Base-by-base conservation (phyloP, 495 filamentous ascomycete genomes). In the Copromyces sp. region DNA sequence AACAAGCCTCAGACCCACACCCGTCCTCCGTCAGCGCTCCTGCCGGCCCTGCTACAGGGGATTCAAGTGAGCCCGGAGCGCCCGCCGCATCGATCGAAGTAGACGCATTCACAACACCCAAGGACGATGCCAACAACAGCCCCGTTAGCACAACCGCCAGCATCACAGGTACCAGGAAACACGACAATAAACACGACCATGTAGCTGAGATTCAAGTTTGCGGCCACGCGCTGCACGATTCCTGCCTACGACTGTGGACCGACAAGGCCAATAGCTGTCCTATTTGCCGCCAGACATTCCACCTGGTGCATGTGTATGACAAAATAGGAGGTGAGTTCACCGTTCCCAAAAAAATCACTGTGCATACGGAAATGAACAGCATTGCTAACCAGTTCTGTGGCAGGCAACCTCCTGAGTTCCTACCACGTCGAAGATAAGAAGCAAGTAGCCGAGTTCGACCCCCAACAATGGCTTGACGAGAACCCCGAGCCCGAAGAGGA, bases 211-310 rank as follows among this genome's bases (percentile, higher is more conserved):
- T 89, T 47, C 77, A 85, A 72, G 77, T 94, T 42, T 99, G 95
- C 83, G 90, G 90, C 53, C 95, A 99, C 84, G 87, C 92, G 71
- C 82, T 98, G 74, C 95, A 99, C 80, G 90, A 99, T 81, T 89
- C 91, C 68, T 99, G 95, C 78, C 83, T 99, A 72, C 90, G 90
- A 76, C 92, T 93, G 72, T 99, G 95, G 95, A 93, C 92, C 39
- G 93, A 95, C 82, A 90, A 95, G 78, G 95, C 96, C 71, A 99
- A 98, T 82, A 97, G 94, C 79, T 99, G 95, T 79, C 95, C 95
- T 16, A 96, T 98, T 80, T 99, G 95, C 81, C 92, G 95, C 72
- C 90, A 91, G 77, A 90, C 85, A 76, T 98, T 98, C 83, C 93
- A 98, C 81, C 80, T 90, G 76, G 96, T 98, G 71, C 89, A 94